Evolutionary conservation across 495 filamentous ascomycete species (phyloP).

Genomic region (Parachaetomium inaequale): DNA sequence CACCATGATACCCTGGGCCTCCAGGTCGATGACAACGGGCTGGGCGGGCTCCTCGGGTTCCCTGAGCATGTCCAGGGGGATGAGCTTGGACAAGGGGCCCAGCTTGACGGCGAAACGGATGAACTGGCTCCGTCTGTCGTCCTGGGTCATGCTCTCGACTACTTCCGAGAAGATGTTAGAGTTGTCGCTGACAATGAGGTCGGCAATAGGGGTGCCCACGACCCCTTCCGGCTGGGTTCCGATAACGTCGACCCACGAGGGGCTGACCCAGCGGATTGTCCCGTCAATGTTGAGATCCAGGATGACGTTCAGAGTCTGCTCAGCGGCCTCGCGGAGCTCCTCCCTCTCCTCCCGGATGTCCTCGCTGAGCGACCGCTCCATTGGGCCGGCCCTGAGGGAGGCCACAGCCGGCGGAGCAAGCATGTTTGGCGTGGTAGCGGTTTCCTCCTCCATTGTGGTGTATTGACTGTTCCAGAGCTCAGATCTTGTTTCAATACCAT

Average conservation of each 20-base stretch:
- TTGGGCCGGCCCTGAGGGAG: conserved; percentile 48
- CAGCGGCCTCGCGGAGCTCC: conserved; percentile 90
- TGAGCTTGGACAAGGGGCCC: conserved; percentile 68
- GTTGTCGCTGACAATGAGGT: conserved; percentile 72
- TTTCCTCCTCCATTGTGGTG: conserved; percentile 44
- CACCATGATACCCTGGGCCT: conserved; percentile 97
- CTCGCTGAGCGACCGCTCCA: conserved; percentile 53
- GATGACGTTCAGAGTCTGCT: conserved; percentile 94
- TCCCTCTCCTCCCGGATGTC: conserved; percentile 70
- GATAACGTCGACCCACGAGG: conserved; percentile 93
- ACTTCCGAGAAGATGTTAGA: conserved; percentile 74
- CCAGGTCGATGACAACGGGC: conserved; percentile 65
- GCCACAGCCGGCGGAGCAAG: conserved; percentile 48
- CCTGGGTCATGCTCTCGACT: conserved; percentile 82
- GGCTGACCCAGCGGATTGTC: conserved; percentile 89
- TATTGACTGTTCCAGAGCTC: conserved; percentile 15
- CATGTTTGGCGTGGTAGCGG: conserved; percentile 28
- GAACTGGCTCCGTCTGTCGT: conserved; percentile 89
- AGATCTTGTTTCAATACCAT: conserved; percentile 22
- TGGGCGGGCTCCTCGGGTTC: conserved; percentile 45
- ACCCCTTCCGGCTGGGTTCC: conserved; percentile 72
- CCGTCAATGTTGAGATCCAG: conserved; percentile 87
- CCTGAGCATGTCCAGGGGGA: conserved; percentile 46
- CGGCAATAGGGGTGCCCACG: conserved; percentile 70
- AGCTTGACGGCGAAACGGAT: conserved; percentile 77